Percentiles rank a stretch among this genome's conserved stretches.
Evolutionary conservation across 1,284 basidiomycete genomes (phyloP).

Genomic region (Trametes sp.): DNA sequence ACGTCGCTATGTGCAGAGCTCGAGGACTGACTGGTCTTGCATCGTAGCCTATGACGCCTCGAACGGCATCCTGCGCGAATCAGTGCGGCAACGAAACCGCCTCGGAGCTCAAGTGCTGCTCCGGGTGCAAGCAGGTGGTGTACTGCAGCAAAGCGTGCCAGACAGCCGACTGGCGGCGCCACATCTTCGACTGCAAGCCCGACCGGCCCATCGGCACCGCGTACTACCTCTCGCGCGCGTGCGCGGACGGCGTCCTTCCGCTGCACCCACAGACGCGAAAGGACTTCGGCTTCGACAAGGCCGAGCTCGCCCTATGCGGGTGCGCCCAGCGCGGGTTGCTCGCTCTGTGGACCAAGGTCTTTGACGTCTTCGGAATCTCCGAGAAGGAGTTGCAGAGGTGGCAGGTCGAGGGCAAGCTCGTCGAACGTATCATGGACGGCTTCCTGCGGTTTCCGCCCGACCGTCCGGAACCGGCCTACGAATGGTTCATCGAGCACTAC

Average conservation of each 20-base stretch:
- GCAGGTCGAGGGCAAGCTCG: conserved; percentile 41
- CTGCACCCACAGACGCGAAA: conserved; percentile 26
- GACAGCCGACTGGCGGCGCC: conserved; percentile 37
- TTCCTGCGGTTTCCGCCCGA: conserved; percentile 38
- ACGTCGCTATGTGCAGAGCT: not conserved
- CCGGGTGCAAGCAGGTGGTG: not conserved
- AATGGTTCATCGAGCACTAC: not conserved
- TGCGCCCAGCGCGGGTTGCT: conserved; percentile 34
- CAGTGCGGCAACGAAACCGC: not conserved
- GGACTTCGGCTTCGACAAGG: conserved; percentile 47
- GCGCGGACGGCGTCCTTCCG: conserved; percentile 36
- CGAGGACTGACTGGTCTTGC: not conserved
- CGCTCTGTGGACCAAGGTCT: conserved; percentile 44
- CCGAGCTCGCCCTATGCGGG: conserved; percentile 6
- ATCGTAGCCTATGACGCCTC: not conserved
- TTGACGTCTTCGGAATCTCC: conserved; percentile 32
- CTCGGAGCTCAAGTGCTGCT: conserved; percentile 7
- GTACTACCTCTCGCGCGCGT: conserved; percentile 41
- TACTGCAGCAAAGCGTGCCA: conserved; percentile 40
- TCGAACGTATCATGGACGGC: conserved; percentile 42
- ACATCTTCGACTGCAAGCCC: conserved; percentile 47
- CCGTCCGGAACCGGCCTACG: not conserved
- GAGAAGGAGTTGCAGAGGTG: conserved; percentile 44
- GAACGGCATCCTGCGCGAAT: not conserved
- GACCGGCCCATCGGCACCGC: conserved; percentile 41